Conservation (phyloP, 306 rosid genomes). For the Ammopiptanthus mongolicus region DNA sequence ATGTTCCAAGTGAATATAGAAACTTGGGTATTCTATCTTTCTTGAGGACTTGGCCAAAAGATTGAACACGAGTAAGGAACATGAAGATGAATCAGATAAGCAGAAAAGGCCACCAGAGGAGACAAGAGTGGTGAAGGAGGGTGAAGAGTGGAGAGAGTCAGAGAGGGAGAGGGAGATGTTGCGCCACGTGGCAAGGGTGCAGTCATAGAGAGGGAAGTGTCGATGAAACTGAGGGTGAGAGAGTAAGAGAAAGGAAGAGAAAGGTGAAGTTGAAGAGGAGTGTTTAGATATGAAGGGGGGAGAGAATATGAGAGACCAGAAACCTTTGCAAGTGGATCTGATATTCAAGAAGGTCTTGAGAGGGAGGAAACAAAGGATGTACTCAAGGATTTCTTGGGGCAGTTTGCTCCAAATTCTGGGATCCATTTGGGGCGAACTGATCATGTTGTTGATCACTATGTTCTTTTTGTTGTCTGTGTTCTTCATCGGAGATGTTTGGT, state of each 20-base stretch:
- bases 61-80: slow-evolving; percentile 63
- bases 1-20: slow-evolving; percentile 44
- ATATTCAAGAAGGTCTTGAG: slow-evolving; percentile 53
- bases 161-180: slow-evolving; percentile 42
- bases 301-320: slow-evolving; percentile 62
- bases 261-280: slow-evolving; percentile 41
- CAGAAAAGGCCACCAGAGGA: slow-evolving; percentile 78
- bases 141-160: slow-evolving; percentile 24
- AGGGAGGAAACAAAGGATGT: slow-evolving; percentile 66
- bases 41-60: slow-evolving; percentile 53
- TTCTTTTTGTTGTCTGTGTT: not conserved
- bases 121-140: slow-evolving; percentile 38
- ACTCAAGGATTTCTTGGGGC: slow-evolving; percentile 68
- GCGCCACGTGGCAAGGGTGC: slow-evolving; percentile 55
- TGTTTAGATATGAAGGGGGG: slow-evolving; percentile 60
- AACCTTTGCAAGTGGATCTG: slow-evolving; percentile 77
- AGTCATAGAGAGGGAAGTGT: slow-evolving; percentile 67
- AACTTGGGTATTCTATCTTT: slow-evolving; percentile 46
- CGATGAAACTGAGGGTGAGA: slow-evolving; percentile 71
- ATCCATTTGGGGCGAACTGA: slow-evolving; percentile 49
- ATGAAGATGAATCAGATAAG: slow-evolving; percentile 40
- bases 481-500: slow-evolving; percentile 16
- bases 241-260: slow-evolving; percentile 71
- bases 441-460: not conserved
- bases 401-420: slow-evolving; percentile 71